Conservation (phyloP, 106 monocot genomes). For the Chionographis japonica region DNA sequence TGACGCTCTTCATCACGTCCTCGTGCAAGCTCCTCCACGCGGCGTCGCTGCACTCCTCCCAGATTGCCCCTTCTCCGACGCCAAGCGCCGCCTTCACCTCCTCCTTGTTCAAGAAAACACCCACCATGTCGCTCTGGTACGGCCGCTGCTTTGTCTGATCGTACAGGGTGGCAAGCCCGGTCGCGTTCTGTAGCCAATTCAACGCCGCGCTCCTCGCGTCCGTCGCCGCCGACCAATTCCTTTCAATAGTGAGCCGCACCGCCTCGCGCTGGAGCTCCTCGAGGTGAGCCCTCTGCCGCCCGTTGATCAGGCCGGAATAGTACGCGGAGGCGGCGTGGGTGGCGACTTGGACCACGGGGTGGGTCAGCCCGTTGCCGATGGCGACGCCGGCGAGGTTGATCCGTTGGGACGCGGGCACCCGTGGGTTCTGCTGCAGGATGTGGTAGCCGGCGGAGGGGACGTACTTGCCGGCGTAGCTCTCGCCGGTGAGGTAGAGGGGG, state of each 20-base stretch:
- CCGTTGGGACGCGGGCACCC: neutral
- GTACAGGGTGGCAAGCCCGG: conserved; percentile 71
- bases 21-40: conserved; percentile 27
- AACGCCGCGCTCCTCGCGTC: conserved; percentile 41
- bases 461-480: conserved; percentile 96
- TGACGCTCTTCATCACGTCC: conserved; percentile 86
- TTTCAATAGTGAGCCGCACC: conserved; percentile 18
- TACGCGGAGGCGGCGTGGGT: conserved; percentile 65
- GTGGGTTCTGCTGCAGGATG: conserved; percentile 40
- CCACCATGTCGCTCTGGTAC: conserved; percentile 29
- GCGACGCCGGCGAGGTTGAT: conserved; percentile 70
- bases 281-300: conserved; percentile 28
- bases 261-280: conserved; percentile 50
- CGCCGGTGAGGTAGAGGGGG: conserved; percentile 71
- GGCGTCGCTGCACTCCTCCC: conserved; percentile 53
- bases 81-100: conserved; percentile 50
- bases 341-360: conserved; percentile 61
- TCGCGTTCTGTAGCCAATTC: conserved; percentile 35
- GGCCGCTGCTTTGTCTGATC: conserved; percentile 46
- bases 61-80: conserved; percentile 12
- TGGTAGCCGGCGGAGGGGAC: conserved; percentile 47
- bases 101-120: conserved; percentile 30
- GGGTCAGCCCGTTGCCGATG: conserved; percentile 81
- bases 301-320: conserved; percentile 65
- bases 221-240: conserved; percentile 48